These are phyloP conservation scores for Brettanomyces custersianus DNA, from an alignment of 805 yeast genomes.

Conservation along the genomic window DNA sequence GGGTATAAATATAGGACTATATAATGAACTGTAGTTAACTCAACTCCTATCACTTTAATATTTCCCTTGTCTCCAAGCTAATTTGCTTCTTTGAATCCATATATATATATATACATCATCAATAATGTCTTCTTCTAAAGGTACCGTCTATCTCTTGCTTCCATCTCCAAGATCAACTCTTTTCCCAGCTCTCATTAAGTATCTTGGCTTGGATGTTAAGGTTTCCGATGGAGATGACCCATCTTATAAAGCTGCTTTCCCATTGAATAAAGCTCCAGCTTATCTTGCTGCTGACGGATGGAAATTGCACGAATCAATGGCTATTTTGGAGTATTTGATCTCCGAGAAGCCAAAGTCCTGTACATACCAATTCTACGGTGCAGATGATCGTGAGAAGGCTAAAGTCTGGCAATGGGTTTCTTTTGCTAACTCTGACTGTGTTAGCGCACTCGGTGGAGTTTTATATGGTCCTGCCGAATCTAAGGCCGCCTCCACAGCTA, in stretches of 20 bases:
- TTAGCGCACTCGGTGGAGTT: neutral
- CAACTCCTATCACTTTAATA: slow-evolving; percentile 8
- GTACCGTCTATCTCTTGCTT: slow-evolving; percentile 10
- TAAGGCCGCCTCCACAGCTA: slow-evolving; percentile 13
- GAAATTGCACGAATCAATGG: slow-evolving; percentile 58
- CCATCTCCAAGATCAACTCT: slow-evolving; percentile 26
- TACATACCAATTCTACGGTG: slow-evolving; percentile 37
- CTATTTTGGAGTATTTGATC: slow-evolving; percentile 40
- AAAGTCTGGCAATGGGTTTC: slow-evolving; percentile 69
- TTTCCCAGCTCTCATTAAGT: slow-evolving; percentile 42
- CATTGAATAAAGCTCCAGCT: slow-evolving; percentile 55
- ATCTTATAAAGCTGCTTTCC: slow-evolving; percentile 43
- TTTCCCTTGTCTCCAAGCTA: no score
- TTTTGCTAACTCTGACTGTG: slow-evolving; percentile 51
- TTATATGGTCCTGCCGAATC: neutral
- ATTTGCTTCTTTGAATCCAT: no score
- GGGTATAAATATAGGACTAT: no score
- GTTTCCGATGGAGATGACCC: slow-evolving; percentile 31
- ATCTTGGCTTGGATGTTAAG: slow-evolving; percentile 47
- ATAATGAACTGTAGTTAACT: no score
- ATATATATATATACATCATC: no score
- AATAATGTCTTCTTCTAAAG: slow-evolving; percentile 9
- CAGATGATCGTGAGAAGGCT: slow-evolving; percentile 49
- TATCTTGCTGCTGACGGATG: slow-evolving; percentile 56
- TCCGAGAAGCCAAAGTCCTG: slow-evolving; percentile 25